These are phyloP conservation scores for Dactylellina drechsleri DNA, from an alignment of 2,329 filamentous ascomycete genomes.

Conservation along the genomic window DNA sequence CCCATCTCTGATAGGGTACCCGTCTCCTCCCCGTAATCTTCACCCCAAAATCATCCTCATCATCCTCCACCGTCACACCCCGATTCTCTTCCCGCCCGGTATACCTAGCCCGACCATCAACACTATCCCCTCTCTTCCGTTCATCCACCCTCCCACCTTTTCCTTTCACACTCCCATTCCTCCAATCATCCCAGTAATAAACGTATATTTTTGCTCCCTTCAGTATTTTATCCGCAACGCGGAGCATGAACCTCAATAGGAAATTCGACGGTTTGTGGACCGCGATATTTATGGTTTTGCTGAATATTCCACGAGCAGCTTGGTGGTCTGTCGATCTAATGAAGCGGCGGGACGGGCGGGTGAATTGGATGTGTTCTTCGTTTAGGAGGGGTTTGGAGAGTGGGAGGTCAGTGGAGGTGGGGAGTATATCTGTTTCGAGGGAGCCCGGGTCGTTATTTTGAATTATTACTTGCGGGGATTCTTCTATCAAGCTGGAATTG, in stretches of 20 bases:
- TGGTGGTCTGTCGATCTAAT: slow-evolving; percentile 40
- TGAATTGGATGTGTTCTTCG: slow-evolving; percentile 11
- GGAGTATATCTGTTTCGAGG: slow-evolving; percentile 28
- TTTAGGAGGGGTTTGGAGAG: no score
- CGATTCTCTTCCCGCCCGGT: not conserved
- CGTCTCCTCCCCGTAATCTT: slow-evolving; percentile 35
- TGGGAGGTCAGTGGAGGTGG: not conserved
- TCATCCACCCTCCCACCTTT: slow-evolving; percentile 28
- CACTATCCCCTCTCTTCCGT: slow-evolving; percentile 9
- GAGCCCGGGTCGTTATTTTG: slow-evolving; percentile 27
- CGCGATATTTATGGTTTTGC: slow-evolving; percentile 31
- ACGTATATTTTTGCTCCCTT: slow-evolving; percentile 43
- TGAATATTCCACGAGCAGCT: slow-evolving; percentile 35
- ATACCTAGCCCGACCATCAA: not conserved
- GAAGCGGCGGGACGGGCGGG: slow-evolving; percentile 34
- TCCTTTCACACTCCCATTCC: slow-evolving; percentile 36
- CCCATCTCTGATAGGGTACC: slow-evolving; percentile 18
- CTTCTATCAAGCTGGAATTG: not conserved
- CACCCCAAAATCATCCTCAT: slow-evolving; percentile 47
- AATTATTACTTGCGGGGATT: slow-evolving; percentile 17
- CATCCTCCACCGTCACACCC: slow-evolving; percentile 1
- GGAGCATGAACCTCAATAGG: slow-evolving; percentile 38
- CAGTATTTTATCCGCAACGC: slow-evolving; percentile 34
- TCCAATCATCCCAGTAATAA: slow-evolving; percentile 50
- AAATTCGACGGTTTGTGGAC: slow-evolving; percentile 38